These are phyloP conservation scores for Sophora flavescens DNA, from an alignment of 306 rosid genomes.

Conservation along the genomic window DNA sequence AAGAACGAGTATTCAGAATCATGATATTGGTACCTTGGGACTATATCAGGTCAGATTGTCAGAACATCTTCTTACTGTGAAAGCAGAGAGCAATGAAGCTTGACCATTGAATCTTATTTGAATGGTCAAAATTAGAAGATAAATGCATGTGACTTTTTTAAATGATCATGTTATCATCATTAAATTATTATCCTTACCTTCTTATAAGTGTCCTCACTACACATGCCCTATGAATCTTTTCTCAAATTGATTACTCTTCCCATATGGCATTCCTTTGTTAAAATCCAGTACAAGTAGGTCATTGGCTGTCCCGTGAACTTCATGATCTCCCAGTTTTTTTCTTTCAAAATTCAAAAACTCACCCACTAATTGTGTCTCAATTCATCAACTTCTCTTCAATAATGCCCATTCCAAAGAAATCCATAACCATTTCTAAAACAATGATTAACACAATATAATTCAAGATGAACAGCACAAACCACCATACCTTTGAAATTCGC, in stretches of 20 bases:
- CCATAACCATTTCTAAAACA: slow-evolving; percentile 1
- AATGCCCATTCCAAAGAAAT: slow-evolving; percentile 4
- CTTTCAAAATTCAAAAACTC: slow-evolving; percentile 27
- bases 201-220: no score
- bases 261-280: background rate
- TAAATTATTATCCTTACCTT: background rate
- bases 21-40: background rate
- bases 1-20: background rate
- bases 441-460: slow-evolving; percentile 23
- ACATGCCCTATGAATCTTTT: background rate
- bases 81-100: no score
- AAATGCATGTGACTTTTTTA: no score
- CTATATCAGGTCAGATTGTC: no score
- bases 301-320: slow-evolving; percentile 3
- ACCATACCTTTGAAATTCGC: slow-evolving; percentile 77
- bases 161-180: no score
- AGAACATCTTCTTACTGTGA: no score
- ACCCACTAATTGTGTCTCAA: slow-evolving; percentile 1
- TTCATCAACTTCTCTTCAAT: slow-evolving; percentile 14
- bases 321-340: slow-evolving; percentile 26
- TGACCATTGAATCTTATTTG: no score
- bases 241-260: background rate
- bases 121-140: no score
- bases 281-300: background rate
- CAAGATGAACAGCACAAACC: slow-evolving; percentile 18